phyloP scores from a whole-genome alignment of 345 rosid species.

The Crucihimalaya himalaica region DNA sequence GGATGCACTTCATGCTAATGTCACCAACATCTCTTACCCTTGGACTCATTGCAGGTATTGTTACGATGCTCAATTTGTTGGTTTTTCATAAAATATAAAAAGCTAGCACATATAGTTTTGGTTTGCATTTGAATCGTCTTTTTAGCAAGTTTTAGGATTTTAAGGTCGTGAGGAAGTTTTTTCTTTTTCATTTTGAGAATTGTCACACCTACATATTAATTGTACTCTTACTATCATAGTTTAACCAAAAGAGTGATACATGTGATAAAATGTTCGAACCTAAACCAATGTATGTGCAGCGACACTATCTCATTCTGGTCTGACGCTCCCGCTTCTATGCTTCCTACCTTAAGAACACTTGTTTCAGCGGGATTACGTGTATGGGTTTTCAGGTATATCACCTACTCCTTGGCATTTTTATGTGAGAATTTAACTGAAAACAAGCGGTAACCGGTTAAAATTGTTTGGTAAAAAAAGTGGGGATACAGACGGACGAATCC shows the following conservation, averaged over 20 bases:
- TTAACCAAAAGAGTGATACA: neutral
- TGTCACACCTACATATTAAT: neutral
- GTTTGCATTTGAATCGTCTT: neutral
- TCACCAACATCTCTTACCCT: constrained; percentile 58
- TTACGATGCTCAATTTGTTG: neutral
- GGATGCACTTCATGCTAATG: constrained; percentile 73
- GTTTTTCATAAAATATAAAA: neutral
- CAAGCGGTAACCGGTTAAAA: neutral
- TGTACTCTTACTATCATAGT: neutral
- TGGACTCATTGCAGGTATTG: constrained; percentile 83
- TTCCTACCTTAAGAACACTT: constrained; percentile 69
- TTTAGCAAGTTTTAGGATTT: neutral
- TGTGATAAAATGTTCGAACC: neutral
- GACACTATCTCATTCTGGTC: constrained; percentile 48
- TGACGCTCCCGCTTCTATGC: constrained; percentile 68
- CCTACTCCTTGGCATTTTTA: neutral
- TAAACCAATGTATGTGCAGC: constrained; percentile 41
- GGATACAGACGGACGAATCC: constrained; percentile 90
- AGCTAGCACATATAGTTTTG: neutral
- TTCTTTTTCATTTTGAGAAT: neutral
- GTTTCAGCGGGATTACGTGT: constrained; percentile 67
- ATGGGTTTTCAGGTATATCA: constrained; percentile 71
- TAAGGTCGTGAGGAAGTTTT: neutral
- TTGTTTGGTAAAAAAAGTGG: constrained; percentile 48
- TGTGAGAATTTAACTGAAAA: neutral